These are phyloP conservation scores for Saccharomycopsis malanga DNA, from an alignment of 805 yeast species.

Conservation along the genomic window DNA sequence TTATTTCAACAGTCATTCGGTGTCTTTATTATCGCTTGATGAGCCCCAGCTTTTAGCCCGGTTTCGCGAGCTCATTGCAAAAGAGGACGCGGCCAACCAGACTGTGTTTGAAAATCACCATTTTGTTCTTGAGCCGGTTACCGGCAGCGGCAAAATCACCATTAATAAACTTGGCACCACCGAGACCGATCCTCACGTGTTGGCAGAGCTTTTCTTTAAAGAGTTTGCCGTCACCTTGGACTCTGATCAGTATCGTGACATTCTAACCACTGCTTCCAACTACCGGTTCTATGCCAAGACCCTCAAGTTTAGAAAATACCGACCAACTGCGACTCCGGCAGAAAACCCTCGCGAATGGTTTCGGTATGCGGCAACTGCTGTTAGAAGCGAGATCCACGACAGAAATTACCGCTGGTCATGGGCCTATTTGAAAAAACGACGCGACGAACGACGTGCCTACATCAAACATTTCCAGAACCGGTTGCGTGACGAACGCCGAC, in stretches of 20 bases:
- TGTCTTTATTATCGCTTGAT: constrained; percentile 32
- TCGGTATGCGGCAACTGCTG: constrained; percentile 68
- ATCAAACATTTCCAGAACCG: constrained; percentile 59
- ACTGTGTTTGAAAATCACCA: constrained; percentile 32
- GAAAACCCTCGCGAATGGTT: constrained; percentile 82
- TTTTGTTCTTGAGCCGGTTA: constrained; percentile 74
- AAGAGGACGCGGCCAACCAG: constrained; percentile 22
- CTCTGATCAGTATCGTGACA: constrained; percentile 75
- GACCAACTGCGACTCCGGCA: constrained; percentile 45
- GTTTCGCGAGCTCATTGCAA: constrained; percentile 40
- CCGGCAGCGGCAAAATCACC: constrained; percentile 78
- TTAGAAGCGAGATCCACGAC: constrained; percentile 74
- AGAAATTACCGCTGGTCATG: constrained; percentile 80
- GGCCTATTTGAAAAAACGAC: constrained; percentile 65
- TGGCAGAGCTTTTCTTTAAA: constrained; percentile 71
- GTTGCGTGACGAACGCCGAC: constrained; percentile 32
- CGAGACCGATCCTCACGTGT: constrained; percentile 58
- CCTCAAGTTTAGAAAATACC: constrained; percentile 58
- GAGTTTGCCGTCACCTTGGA: constrained; percentile 85
- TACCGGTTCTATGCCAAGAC: constrained; percentile 75
- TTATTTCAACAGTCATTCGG: constrained; percentile 75
- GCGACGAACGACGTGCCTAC: constrained; percentile 67
- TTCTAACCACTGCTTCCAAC: constrained; percentile 73
- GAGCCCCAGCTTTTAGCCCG: constrained; percentile 39
- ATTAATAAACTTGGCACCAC: constrained; percentile 75